Conservation (phyloP, 805 yeast species). For the Wickerhamomyces queroliae region DNA sequence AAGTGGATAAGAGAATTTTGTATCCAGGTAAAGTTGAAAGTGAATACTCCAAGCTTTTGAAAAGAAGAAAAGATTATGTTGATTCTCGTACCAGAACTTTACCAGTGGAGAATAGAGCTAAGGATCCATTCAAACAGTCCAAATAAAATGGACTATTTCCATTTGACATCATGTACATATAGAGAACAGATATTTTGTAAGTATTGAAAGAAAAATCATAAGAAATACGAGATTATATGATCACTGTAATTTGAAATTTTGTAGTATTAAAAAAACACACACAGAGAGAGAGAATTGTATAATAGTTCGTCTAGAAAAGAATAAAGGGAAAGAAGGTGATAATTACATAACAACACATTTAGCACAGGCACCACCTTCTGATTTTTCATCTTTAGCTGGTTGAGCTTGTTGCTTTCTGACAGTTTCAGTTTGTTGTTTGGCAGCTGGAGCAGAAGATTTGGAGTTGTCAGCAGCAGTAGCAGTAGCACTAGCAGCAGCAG, state of each 20-base stretch:
- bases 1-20: conserved; percentile 55
- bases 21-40: conserved; percentile 69
- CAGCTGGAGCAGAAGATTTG: conserved; percentile 9
- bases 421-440: not conserved
- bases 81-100: conserved; percentile 49
- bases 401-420: conserved; percentile 4
- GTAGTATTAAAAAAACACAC: not conserved
- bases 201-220: not conserved
- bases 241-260: conserved; percentile 1
- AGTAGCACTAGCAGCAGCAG: conserved; percentile 6
- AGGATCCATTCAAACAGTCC: not conserved
- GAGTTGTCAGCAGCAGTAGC: conserved; percentile 15
- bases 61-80: conserved; percentile 50
- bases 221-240: conserved; percentile 4
- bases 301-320: not conserved
- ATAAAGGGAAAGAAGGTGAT: not conserved
- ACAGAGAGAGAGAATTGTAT: not conserved
- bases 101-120: conserved; percentile 37
- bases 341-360: conserved; percentile 28
- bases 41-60: conserved; percentile 36
- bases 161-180: conserved; percentile 1
- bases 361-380: conserved; percentile 19
- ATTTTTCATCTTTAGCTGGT: conserved; percentile 14
- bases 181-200: too few species aligned
- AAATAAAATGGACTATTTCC: conserved; percentile 6